A percentile compares a stretch with the other conserved stretches of the same genome.
phyloP scores from a whole-genome alignment of 345 rosid genomes.

The Diplotaxis tenuifolia region DNA sequence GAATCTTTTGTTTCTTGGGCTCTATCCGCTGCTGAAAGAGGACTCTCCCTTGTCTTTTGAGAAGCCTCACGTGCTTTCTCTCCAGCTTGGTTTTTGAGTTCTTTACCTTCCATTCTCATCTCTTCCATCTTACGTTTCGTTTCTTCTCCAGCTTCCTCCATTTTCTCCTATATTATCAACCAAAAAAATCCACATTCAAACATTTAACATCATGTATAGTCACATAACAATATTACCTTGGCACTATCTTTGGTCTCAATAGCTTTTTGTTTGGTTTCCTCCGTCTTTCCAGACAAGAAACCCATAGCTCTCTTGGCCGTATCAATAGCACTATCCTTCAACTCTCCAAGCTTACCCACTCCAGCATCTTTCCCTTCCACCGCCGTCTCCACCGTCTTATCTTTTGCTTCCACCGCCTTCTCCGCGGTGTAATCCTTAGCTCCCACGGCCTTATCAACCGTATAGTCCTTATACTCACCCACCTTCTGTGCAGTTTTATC shows the following conservation, averaged over 20 bases:
- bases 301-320: slow-evolving; percentile 61
- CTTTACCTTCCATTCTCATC: slow-evolving; percentile 43
- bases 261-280: slow-evolving; percentile 54
- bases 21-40: slow-evolving; percentile 3
- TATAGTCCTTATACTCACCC: slow-evolving; percentile 30
- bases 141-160: slow-evolving; percentile 49
- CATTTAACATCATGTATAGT: background rate
- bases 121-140: slow-evolving; percentile 56
- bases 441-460: slow-evolving; percentile 35
- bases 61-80: slow-evolving; percentile 6
- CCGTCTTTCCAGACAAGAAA: slow-evolving; percentile 50
- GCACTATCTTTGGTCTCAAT: slow-evolving; percentile 45
- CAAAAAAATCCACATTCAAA: background rate
- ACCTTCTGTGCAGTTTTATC: slow-evolving; percentile 27
- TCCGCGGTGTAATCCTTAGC: slow-evolving; percentile 35
- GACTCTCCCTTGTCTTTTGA: slow-evolving; percentile 14
- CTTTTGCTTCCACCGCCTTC: slow-evolving; percentile 37
- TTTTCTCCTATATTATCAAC: slow-evolving; percentile 33
- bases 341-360: slow-evolving; percentile 41
- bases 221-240: slow-evolving; percentile 25
- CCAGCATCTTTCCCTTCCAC: slow-evolving; percentile 40
- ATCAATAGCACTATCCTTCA: slow-evolving; percentile 52
- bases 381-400: slow-evolving; percentile 35
- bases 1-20: slow-evolving; percentile 28
- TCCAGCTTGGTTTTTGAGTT: slow-evolving; percentile 32